phyloP scores from a whole-genome alignment of 768 basidiomycete genomes.

The Tricholoma hemisulphureum region DNA sequence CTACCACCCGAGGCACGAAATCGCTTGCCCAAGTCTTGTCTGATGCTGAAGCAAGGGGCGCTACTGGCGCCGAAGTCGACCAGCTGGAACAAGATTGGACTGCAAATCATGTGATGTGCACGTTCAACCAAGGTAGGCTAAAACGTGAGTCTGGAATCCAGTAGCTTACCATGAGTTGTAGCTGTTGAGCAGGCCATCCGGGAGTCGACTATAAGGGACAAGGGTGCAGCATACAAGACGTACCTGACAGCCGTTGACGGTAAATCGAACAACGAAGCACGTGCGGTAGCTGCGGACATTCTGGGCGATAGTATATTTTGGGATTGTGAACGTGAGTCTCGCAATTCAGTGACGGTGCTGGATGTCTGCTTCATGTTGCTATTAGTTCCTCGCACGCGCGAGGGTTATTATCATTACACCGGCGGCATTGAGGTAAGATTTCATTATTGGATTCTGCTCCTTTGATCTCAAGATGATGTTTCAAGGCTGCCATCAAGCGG shows the following conservation, averaged over 20 bases:
- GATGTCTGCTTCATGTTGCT: conserved; percentile 3
- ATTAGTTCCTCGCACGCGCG: conserved; percentile 79
- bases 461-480: conserved; percentile 3
- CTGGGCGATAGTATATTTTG: conserved; percentile 72
- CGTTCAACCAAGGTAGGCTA: conserved; percentile 79
- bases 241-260: conserved; percentile 60
- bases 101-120: conserved; percentile 62
- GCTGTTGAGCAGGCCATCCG: conserved; percentile 61
- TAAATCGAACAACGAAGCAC: conserved; percentile 71
- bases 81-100: conserved; percentile 77
- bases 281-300: conserved; percentile 71
- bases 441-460: background rate
- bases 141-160: background rate
- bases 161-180: conserved; percentile 23
- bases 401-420: conserved; percentile 88
- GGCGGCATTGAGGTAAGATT: conserved; percentile 65
- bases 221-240: conserved; percentile 52
- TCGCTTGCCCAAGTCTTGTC: conserved; percentile 70
- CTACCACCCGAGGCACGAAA: conserved; percentile 43
- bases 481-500: conserved; percentile 74
- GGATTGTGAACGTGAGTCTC: conserved; percentile 82
- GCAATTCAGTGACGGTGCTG: background rate
- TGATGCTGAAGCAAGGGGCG: conserved; percentile 63
- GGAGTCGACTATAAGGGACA: conserved; percentile 47
- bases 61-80: conserved; percentile 68